Conservation (phyloP, 345 rosid species). For the Boechera retrofracta region DNA sequence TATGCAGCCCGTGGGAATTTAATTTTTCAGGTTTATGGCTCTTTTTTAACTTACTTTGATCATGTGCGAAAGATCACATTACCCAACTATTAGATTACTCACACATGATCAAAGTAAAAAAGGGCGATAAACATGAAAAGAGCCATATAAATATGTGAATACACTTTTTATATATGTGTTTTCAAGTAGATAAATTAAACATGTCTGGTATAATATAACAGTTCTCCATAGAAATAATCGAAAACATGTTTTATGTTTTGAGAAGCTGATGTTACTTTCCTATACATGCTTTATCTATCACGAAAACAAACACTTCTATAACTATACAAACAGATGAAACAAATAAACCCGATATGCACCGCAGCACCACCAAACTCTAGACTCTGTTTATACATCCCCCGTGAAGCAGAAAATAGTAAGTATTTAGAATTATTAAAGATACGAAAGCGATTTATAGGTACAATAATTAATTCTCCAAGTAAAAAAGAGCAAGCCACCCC, state of each 20-base stretch:
- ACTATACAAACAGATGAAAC: not conserved
- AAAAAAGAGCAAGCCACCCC: not conserved
- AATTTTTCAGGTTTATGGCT: too few relatives aligned
- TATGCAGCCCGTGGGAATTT: too few relatives aligned
- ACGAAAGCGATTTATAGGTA: not conserved
- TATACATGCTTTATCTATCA: not conserved
- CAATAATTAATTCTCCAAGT: not conserved
- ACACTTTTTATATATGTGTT: too few relatives aligned
- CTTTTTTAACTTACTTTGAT: too few relatives aligned
- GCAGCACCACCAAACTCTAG: not conserved
- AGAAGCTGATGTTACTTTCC: not conserved
- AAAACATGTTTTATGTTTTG: not conserved
- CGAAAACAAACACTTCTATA: not conserved
- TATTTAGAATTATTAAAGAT: not conserved
- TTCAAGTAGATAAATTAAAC: too few relatives aligned
- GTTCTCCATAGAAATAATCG: too few relatives aligned
- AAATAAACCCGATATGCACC: not conserved
- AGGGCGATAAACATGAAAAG: too few relatives aligned
- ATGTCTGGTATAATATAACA: too few relatives aligned
- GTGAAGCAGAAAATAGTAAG: not conserved
- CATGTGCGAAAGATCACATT: too few relatives aligned
- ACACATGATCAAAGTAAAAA: too few relatives aligned
- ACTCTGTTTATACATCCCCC: not conserved
- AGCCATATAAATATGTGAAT: too few relatives aligned
- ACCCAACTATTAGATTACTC: too few relatives aligned